A percentile compares a stretch with the other conserved stretches of the same genome.
These are phyloP conservation scores for Penicillium decumbens DNA, from an alignment of 2,329 filamentous ascomycete species.

Conservation along the genomic window DNA sequence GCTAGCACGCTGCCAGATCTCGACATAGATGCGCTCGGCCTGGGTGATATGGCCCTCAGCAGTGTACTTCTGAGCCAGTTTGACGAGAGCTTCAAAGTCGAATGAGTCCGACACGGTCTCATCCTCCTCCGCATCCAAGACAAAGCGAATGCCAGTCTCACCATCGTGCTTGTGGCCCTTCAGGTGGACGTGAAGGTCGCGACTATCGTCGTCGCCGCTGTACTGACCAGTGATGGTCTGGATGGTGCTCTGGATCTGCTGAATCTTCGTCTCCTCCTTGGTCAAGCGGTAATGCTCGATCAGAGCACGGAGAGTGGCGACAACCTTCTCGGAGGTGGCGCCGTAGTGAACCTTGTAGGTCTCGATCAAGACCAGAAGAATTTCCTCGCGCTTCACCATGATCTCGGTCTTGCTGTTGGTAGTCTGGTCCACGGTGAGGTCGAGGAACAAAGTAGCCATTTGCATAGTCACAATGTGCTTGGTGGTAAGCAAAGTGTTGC, in stretches of 20 bases:
- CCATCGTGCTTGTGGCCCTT: slow-evolving; percentile 20
- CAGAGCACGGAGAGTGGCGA: slow-evolving; percentile 44
- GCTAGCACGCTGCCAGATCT: slow-evolving; percentile 51
- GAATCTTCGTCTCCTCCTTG: slow-evolving; percentile 46
- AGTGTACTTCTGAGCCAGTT: slow-evolving; percentile 37
- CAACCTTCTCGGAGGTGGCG: slow-evolving; percentile 44
- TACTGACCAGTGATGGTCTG: slow-evolving; percentile 20
- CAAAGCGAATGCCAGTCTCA: slow-evolving; percentile 19
- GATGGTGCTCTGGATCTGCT: slow-evolving; percentile 33
- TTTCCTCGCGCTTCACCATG: slow-evolving; percentile 41
- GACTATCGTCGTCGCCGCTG: slow-evolving; percentile 17
- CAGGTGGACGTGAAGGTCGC: slow-evolving; percentile 29
- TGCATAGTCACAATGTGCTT: slow-evolving; percentile 46
- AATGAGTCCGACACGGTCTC: slow-evolving; percentile 34
- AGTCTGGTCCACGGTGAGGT: slow-evolving; percentile 38
- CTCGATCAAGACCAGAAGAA: slow-evolving; percentile 47
- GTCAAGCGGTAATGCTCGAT: slow-evolving; percentile 47
- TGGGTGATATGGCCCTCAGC: slow-evolving; percentile 30
- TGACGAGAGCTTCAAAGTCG: slow-evolving; percentile 36
- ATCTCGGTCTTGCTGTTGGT: slow-evolving; percentile 30
- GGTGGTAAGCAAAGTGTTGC: slow-evolving; percentile 37
- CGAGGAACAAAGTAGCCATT: slow-evolving; percentile 45
- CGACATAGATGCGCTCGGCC: slow-evolving; percentile 48
- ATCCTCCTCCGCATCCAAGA: slow-evolving; percentile 39
- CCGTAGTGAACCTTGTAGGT: slow-evolving; percentile 49